Percentiles rank a stretch among this genome's conserved stretches.
These are phyloP conservation scores for Verticillium nubilum DNA, from an alignment of 2,329 filamentous ascomycete genomes.

Conservation along the genomic window DNA sequence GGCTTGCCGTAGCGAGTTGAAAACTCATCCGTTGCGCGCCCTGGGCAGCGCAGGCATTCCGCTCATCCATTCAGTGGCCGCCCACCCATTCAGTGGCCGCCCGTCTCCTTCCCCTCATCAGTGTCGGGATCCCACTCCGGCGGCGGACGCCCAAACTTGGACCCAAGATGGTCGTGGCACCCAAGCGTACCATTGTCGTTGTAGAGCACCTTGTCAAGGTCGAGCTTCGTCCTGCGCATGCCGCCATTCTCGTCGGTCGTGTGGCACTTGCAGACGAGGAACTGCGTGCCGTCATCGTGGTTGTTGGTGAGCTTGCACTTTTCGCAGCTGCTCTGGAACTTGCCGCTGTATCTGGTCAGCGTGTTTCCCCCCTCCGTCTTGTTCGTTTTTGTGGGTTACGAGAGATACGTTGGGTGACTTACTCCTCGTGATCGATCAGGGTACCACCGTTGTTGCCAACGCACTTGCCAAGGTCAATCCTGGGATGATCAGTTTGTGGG, in stretches of 20 bases:
- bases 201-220: constrained; percentile 2
- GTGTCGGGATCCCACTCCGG: neutral
- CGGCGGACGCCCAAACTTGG: constrained; percentile 1
- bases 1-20: too few relatives aligned
- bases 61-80: too few relatives aligned
- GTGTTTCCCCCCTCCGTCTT: neutral
- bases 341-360: neutral
- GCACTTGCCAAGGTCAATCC: constrained; percentile 2
- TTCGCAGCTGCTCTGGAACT: neutral
- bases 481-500: neutral
- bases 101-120: neutral
- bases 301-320: constrained; percentile 1
- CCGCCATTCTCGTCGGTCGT: neutral
- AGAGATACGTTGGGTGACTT: neutral
- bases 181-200: neutral
- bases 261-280: neutral
- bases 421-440: neutral
- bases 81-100: too few relatives aligned
- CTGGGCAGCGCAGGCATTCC: too few relatives aligned
- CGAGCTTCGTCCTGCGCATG: neutral
- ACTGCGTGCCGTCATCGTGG: constrained; percentile 1
- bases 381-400: neutral
- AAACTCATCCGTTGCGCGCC: too few relatives aligned
- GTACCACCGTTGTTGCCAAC: neutral
- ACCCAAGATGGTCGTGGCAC: neutral